These are phyloP conservation scores for Diaporthe humulicola DNA, from an alignment of 2,329 filamentous ascomycete genomes.

Conservation along the genomic window DNA sequence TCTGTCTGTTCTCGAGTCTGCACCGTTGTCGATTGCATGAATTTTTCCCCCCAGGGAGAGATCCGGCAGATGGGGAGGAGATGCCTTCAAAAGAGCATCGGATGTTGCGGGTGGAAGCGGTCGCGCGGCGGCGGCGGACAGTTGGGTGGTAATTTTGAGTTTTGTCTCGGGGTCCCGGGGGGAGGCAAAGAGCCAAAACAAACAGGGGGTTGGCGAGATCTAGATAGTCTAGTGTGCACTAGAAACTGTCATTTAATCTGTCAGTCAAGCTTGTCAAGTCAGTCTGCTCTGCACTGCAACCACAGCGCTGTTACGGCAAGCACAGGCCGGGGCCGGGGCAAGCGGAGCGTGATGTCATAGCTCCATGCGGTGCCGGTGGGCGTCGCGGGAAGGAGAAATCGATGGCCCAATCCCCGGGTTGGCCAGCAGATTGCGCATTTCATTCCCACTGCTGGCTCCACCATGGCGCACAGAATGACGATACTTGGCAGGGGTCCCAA, in stretches of 20 bases:
- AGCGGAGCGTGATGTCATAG: slow-evolving; percentile 14
- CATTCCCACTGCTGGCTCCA: slow-evolving; percentile 19
- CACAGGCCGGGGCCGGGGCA: neutral
- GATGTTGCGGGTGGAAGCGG: slow-evolving; percentile 16
- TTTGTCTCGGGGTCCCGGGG: slow-evolving; percentile 13
- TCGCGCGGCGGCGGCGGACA: neutral
- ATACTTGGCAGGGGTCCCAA: slow-evolving; percentile 5
- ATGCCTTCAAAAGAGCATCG: slow-evolving; percentile 12
- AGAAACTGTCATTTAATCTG: neutral
- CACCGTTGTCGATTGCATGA: slow-evolving; percentile 8
- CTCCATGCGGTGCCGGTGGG: neutral
- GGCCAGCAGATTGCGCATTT: slow-evolving; percentile 13
- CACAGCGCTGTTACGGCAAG: neutral
- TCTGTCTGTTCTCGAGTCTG: slow-evolving; percentile 11
- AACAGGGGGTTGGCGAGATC: slow-evolving; percentile 2
- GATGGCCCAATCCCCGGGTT: neutral
- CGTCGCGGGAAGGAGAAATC: neutral
- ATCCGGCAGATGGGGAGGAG: neutral
- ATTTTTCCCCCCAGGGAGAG: neutral
- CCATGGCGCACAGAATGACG: neutral
- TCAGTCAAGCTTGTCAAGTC: neutral
- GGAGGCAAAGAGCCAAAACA: neutral
- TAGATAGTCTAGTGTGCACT: neutral
- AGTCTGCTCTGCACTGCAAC: too few species aligned
- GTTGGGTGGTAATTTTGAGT: slow-evolving; percentile 6